A percentile compares a stretch with the other conserved stretches of the same genome.
Evolutionary conservation across 1,139 yeast genomes (phyloP).

Genomic region (Suhomyces terraborum): DNA sequence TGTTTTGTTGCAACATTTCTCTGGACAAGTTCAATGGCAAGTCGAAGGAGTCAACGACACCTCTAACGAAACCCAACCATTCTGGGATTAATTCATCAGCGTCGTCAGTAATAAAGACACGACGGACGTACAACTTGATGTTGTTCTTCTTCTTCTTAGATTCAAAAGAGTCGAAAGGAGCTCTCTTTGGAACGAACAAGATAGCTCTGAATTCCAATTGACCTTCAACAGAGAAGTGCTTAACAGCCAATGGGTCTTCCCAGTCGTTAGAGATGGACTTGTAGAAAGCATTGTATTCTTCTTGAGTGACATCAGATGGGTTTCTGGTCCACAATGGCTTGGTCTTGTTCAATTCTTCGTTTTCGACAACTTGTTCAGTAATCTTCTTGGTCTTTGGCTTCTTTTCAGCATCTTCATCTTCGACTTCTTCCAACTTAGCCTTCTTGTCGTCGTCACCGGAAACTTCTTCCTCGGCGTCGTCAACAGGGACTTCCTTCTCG

Average conservation of each 20-base stretch:
- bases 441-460: slow-evolving; percentile 57
- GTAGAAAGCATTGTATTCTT: slow-evolving; percentile 99
- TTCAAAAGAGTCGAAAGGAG: slow-evolving; percentile 98
- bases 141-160: slow-evolving; percentile 97
- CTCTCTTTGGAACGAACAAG: slow-evolving; percentile 97
- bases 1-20: slow-evolving; percentile 99
- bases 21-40: slow-evolving; percentile 99
- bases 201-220: slow-evolving; percentile 99
- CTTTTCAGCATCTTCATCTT: slow-evolving; percentile 64
- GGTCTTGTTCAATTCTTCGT: slow-evolving; percentile 98
- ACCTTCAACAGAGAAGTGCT: slow-evolving; percentile 99
- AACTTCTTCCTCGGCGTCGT: slow-evolving; percentile 49
- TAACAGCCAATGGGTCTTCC: slow-evolving; percentile 99
- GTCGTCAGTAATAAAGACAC: slow-evolving; percentile 99
- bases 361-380: slow-evolving; percentile 83
- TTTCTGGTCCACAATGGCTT: slow-evolving; percentile 99
- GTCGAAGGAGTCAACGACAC: slow-evolving; percentile 99
- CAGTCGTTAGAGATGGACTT: slow-evolving; percentile 99
- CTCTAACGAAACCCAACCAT: slow-evolving; percentile 96
- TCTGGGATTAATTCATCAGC: slow-evolving; percentile 99
- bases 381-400: slow-evolving; percentile 75
- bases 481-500: slow-evolving; percentile 88
- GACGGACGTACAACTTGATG: slow-evolving; percentile 98
- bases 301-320: slow-evolving; percentile 97
- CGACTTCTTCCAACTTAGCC: slow-evolving; percentile 74